Conservation (phyloP, 2,329 filamentous ascomycete species). For the Ascochyta koolunga region DNA sequence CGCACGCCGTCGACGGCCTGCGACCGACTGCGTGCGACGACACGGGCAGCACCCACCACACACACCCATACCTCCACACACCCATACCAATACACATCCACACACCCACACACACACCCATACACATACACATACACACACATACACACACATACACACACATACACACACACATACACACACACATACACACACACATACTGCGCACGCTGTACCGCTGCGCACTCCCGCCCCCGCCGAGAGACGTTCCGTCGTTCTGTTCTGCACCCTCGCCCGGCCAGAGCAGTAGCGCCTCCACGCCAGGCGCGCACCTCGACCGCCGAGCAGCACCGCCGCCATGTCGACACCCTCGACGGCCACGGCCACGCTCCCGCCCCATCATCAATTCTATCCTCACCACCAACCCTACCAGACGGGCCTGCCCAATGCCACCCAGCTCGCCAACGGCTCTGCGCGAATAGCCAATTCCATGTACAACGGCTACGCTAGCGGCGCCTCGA, state of each 20-base stretch:
- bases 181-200: not conserved
- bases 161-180: too few species aligned
- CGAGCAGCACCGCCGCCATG: slow-evolving; percentile 42
- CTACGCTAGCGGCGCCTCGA: slow-evolving; percentile 45
- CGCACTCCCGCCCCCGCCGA: not conserved
- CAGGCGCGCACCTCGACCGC: slow-evolving; percentile 26
- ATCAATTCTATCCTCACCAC: slow-evolving; percentile 51
- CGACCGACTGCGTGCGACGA: slow-evolving; percentile 30
- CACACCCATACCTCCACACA: too few species aligned
- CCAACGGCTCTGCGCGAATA: slow-evolving; percentile 42
- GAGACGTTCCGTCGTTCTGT: too few species aligned
- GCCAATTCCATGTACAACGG: slow-evolving; percentile 48
- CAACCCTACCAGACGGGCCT: slow-evolving; percentile 33
- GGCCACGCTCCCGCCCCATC: slow-evolving; percentile 49
- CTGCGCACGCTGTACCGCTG: slow-evolving; percentile 19
- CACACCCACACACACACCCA: too few species aligned
- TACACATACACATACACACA: too few species aligned
- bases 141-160: too few species aligned
- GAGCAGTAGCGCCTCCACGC: slow-evolving; percentile 37
- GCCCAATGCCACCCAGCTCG: slow-evolving; percentile 42
- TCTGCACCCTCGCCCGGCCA: slow-evolving; percentile 24
- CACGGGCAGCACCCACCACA: slow-evolving; percentile 13
- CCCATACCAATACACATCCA: too few species aligned
- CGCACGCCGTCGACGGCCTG: slow-evolving; percentile 29
- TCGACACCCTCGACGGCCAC: slow-evolving; percentile 54